phyloP scores from a whole-genome alignment of 2,329 filamentous ascomycete species.

The Exophiala viscosa region DNA sequence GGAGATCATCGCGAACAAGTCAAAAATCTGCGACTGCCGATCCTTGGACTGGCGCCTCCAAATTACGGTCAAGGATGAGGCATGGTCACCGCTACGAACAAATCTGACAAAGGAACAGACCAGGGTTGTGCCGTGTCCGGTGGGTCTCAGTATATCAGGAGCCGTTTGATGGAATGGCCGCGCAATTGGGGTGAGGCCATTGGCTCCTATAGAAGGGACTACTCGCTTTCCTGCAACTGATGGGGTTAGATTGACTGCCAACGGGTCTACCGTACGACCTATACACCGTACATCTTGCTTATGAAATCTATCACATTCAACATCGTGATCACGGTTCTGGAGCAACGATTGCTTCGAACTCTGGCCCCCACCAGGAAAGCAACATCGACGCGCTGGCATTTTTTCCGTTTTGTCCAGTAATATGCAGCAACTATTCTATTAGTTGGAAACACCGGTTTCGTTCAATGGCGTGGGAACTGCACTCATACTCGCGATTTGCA shows the following conservation, averaged over 20 bases:
- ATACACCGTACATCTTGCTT: slow-evolving; percentile 9
- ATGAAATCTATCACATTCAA: slow-evolving; percentile 18
- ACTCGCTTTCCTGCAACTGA: background rate
- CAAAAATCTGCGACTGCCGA: background rate
- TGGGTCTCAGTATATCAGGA: slow-evolving; percentile 3
- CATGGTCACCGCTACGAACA: background rate
- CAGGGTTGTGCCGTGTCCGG: slow-evolving; percentile 7
- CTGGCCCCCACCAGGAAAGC: slow-evolving; percentile 5
- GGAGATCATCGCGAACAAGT: background rate
- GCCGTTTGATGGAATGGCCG: background rate
- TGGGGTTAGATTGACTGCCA: background rate
- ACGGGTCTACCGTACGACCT: too few relatives aligned
- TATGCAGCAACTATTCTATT: too few relatives aligned
- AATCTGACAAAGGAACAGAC: background rate
- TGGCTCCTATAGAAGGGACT: too few relatives aligned
- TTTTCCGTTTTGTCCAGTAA: background rate
- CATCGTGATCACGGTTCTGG: background rate
- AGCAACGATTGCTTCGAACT: slow-evolving; percentile 1
- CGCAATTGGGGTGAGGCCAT: too few relatives aligned
- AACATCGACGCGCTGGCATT: background rate
- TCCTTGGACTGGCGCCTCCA: background rate
- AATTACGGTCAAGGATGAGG: slow-evolving; percentile 8
- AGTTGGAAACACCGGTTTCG: background rate
- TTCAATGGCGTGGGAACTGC: background rate
- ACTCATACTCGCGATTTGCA: too few relatives aligned